Evolutionary conservation across 441 rosid species (phyloP), one percentile per base, ranked within the genome.

Genomic region (Erodium texanum): DNA sequence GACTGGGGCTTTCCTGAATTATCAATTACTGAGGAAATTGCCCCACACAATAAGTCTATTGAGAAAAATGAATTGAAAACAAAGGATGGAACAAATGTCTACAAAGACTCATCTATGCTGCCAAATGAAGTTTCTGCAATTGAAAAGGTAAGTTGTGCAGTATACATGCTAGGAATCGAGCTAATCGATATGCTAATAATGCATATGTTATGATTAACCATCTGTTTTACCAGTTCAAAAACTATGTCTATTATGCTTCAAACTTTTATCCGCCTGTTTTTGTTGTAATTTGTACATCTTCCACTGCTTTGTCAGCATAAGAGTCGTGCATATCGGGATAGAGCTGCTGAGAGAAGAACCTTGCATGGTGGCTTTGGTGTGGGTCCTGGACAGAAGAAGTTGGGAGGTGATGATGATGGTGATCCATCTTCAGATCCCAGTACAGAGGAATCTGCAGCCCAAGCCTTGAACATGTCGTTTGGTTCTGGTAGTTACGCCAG

Each of bases 311-410:
- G 65, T 66, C 79, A 85, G 91, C 77, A 73, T 62, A 66, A 50
- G 75, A 73, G 77, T 68, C 78, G 68, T 62, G 73, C 71, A 66
- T 93, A 90, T 68, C 84, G 96, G 75, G 98, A 93, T 76, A 86
- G 97, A 86, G 98, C 97, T 24, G 93, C 91, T 3, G 98, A 89
- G 74, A 86, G 98, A 77, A 87, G 98, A 85, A 78, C 59, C 73
- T 75, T 90, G 85, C 89, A 90, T 75, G 87, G 90, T 36, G 89
- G 97, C 65, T 89, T 80, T 73, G 94, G 98, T 65, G 74, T 85
- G 48, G 98, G 97, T 64, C 98, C 96, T 27, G 96, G 97, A 59
- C 91, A 87, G 78, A 90, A 90, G 80, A 86, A 74, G 61, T 45
- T 22, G 12, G 72, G 43, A 7, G 38, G 65, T 32, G 38, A 34